Evolutionary conservation across 2,329 filamentous ascomycete species (phyloP), one percentile per base, ranked within the genome.

Genomic region (Hypoxylon sp.): DNA sequence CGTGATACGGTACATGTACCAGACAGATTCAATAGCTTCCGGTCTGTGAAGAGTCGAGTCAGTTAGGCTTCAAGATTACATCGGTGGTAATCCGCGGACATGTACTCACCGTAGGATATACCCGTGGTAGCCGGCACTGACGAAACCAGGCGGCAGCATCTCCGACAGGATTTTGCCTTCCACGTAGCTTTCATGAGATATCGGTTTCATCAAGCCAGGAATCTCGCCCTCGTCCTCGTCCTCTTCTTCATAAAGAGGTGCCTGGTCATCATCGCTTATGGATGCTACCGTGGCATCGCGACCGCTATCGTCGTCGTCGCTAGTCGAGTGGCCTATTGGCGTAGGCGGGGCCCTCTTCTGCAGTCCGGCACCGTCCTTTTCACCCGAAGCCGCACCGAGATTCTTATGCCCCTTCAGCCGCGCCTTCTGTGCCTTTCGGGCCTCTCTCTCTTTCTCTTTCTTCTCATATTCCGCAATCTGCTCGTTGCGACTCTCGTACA

Each of bases 1-100:
- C 0, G 91, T 96, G 74, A 96, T 91, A 70, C 92, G 90, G 77
- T 96, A 95, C 80, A 96, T 88, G 76, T 93, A 90, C 83, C 92
- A 96, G 11, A 96, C 87, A 0, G 88, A 92, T 69, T 96, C 92
- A 66, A 96, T 92, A 0, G 90, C 91, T 78, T 96, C 92, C 17
- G 91, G 91, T 18, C 89, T 90, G 62, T 57, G 4, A 15, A 15
- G 11, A 9, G 6, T 26, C 8, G 11, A 10, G 41, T 60, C 49
- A 60, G 56, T 40, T 18, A 26, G 10, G 24, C 37, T 35, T 38
- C 10, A 26, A 26, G 11, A 20, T 15, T n/a, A 27, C 3, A 3
- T n/a, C 13, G 20, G 42, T 15, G 17, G 23, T 21, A 23, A 13
- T 21, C 4, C 9, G 13, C 13, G 24, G 11, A 37, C 8, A 13